Evolutionary conservation across 2,329 filamentous ascomycete species (phyloP).

Genomic region (Celoporthe dispersa): DNA sequence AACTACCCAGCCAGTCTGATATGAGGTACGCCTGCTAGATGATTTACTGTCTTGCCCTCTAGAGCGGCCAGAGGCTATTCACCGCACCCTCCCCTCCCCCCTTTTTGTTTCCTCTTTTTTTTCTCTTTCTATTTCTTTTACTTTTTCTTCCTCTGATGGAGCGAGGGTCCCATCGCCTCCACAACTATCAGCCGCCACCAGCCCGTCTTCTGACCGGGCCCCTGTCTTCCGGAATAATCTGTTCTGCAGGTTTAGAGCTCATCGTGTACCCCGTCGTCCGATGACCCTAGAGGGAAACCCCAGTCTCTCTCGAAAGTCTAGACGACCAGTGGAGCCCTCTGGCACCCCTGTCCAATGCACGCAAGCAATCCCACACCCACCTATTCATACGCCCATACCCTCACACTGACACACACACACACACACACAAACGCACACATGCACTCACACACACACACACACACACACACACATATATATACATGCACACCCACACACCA

Average conservation of each 20-base stretch:
- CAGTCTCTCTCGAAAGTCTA: slow-evolving; percentile 14
- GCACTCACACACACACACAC: slow-evolving; percentile 2
- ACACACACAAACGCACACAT: slow-evolving; percentile 9
- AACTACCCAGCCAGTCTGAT: slow-evolving; percentile 55
- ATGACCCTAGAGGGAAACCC: neutral
- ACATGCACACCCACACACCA: slow-evolving; percentile 1
- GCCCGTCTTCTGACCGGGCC: neutral
- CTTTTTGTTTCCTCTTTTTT: neutral
- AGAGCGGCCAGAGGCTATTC: neutral
- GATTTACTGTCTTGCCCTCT: neutral
- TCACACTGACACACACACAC: slow-evolving; percentile 11
- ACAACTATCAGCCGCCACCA: neutral
- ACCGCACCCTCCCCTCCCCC: neutral
- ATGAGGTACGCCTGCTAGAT: slow-evolving; percentile 54
- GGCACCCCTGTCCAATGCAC: slow-evolving; percentile 12
- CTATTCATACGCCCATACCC: neutral
- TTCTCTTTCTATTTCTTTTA: neutral
- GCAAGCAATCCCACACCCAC: neutral
- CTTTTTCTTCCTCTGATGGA: neutral
- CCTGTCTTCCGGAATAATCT: neutral
- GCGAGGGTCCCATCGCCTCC: neutral
- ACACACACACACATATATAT: neutral
- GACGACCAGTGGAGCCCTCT: slow-evolving; percentile 20
- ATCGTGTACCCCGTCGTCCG: neutral
- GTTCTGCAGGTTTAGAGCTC: neutral